Conservation (phyloP, 345 rosid genomes). For the Syzygium aromaticum region DNA sequence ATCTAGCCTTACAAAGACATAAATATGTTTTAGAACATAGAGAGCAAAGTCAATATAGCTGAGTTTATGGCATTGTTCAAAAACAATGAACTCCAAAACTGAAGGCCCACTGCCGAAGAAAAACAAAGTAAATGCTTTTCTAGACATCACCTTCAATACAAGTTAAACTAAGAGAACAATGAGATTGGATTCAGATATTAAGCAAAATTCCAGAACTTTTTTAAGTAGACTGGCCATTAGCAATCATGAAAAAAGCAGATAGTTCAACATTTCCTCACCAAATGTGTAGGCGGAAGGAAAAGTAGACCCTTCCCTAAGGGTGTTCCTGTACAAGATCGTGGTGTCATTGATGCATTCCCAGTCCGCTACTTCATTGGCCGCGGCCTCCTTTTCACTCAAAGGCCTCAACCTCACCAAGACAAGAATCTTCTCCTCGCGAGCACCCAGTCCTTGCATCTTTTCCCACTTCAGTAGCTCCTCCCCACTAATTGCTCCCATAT, state of each 20-base stretch:
- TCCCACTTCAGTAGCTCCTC: constrained; percentile 68
- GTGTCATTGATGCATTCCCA: constrained; percentile 97
- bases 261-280: constrained; percentile 39
- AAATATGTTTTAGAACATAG: not conserved
- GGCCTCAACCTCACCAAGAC: constrained; percentile 95
- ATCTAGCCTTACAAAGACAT: not conserved
- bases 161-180: not conserved
- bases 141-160: not conserved
- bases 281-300: constrained; percentile 86
- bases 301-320: constrained; percentile 88
- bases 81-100: not conserved
- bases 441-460: constrained; percentile 47
- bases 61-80: not conserved
- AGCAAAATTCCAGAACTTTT: not conserved
- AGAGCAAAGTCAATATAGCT: not conserved
- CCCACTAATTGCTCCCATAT: constrained; percentile 76
- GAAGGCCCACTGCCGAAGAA: not conserved
- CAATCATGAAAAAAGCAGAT: not conserved
- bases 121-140: not conserved
- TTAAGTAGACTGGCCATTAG: not conserved
- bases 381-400: constrained; percentile 75
- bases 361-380: constrained; percentile 67
- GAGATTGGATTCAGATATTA: not conserved
- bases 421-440: constrained; percentile 81
- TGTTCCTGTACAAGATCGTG: constrained; percentile 79